Evolutionary conservation across 73 alveolate species (phyloP).

Genomic region (Diophrys sp.): DNA sequence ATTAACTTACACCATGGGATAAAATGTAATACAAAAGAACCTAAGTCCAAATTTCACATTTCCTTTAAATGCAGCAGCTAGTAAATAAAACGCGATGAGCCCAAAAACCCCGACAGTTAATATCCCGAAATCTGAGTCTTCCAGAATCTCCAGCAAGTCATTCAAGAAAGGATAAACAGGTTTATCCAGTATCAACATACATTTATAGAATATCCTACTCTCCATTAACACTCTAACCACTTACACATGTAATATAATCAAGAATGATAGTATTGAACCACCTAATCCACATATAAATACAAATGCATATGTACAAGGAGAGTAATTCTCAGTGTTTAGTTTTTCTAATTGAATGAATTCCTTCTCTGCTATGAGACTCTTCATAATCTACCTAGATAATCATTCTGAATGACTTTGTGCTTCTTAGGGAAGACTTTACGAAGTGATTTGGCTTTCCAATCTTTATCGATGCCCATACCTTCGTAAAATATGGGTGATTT

Average conservation of each 20-base stretch:
- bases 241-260: constrained; percentile 73
- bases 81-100: constrained; percentile 60
- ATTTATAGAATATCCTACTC: constrained; percentile 19
- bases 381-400: not conserved
- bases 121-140: constrained; percentile 64
- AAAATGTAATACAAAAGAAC: constrained; percentile 71
- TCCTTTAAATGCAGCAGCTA: constrained; percentile 78
- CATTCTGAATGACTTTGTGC: not conserved
- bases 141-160: constrained; percentile 63
- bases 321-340: constrained; percentile 26
- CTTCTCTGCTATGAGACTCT: constrained; percentile 40
- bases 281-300: constrained; percentile 57
- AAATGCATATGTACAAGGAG: constrained; percentile 62
- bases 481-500: not conserved
- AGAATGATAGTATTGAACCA: constrained; percentile 35
- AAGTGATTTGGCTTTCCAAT: not conserved
- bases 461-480: not conserved
- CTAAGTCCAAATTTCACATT: constrained; percentile 86
- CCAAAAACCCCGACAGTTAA: constrained; percentile 67
- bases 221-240: not conserved
- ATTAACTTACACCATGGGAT: constrained; percentile 75
- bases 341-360: constrained; percentile 32
- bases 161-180: constrained; percentile 77
- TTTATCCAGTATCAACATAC: constrained; percentile 35
- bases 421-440: not conserved